These are phyloP conservation scores for Raffaelea albimanens DNA, from an alignment of 2,329 filamentous ascomycete species.

Conservation along the genomic window DNA sequence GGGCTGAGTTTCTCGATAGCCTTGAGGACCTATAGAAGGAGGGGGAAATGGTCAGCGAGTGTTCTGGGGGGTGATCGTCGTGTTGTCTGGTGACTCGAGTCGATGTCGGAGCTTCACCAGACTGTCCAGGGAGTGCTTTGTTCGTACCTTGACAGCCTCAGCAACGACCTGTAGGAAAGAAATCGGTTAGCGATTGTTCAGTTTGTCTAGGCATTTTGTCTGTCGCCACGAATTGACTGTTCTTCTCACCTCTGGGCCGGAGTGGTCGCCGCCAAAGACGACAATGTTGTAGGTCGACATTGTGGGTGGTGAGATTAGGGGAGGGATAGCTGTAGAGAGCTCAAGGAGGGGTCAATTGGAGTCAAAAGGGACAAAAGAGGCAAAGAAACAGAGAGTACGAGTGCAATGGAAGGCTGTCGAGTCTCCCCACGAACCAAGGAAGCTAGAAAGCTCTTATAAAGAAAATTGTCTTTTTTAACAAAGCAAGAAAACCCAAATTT, in stretches of 20 bases:
- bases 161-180: conserved; percentile 67
- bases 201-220: no score
- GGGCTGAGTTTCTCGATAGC: conserved; percentile 64
- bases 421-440: no score
- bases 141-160: conserved; percentile 71
- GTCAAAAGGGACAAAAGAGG: neutral
- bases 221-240: neutral
- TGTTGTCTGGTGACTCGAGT: no score
- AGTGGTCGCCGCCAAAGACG: conserved; percentile 76
- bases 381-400: neutral
- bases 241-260: conserved; percentile 65
- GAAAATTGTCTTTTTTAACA: neutral
- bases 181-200: no score
- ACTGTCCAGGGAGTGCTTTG: neutral
- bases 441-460: conserved; percentile 1
- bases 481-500: neutral
- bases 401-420: neutral
- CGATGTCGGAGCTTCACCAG: neutral
- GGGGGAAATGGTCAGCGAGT: neutral
- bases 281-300: conserved; percentile 72
- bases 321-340: neutral
- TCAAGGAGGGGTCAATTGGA: neutral
- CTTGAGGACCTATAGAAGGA: conserved; percentile 56
- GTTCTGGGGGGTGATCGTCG: neutral
- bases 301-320: conserved; percentile 15